Percentiles rank a stretch among this genome's conserved stretches.
Conservation (phyloP, 805 yeast species). For the Metschnikowia arizonensis region DNA sequence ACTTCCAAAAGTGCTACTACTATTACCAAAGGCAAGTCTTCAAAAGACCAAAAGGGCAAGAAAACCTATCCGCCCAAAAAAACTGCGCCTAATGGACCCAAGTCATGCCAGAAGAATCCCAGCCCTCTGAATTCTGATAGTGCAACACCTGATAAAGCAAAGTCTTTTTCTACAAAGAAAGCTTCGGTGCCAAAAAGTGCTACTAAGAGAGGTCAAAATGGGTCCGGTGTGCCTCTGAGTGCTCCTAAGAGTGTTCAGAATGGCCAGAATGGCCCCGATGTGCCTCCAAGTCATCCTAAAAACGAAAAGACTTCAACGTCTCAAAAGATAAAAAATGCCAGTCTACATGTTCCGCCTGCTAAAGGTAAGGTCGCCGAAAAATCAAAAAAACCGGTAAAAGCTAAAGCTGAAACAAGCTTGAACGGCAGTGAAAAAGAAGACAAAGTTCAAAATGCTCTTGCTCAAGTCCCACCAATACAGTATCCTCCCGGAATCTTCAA, state of each 20-base stretch:
- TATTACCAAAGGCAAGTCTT: background rate
- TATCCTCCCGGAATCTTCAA: slow-evolving; percentile 28
- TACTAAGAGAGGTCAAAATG: background rate
- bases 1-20: too few relatives aligned
- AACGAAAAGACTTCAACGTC: background rate
- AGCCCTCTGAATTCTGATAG: background rate
- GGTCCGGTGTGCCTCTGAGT: background rate
- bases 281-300: background rate
- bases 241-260: background rate
- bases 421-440: background rate
- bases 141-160: background rate
- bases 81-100: background rate
- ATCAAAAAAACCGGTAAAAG: background rate
- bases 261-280: background rate
- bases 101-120: background rate
- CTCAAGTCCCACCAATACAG: background rate
- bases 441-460: slow-evolving; percentile 2
- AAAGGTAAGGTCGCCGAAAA: background rate
- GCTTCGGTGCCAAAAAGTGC: background rate
- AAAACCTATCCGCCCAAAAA: background rate
- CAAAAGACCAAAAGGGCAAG: background rate
- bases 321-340: background rate
- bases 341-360: background rate
- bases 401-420: background rate
- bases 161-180: background rate